Evolutionary conservation across 805 yeast genomes (phyloP), one percentile per base, ranked within the genome.

Genomic region (Candida ascalaphidarum): DNA sequence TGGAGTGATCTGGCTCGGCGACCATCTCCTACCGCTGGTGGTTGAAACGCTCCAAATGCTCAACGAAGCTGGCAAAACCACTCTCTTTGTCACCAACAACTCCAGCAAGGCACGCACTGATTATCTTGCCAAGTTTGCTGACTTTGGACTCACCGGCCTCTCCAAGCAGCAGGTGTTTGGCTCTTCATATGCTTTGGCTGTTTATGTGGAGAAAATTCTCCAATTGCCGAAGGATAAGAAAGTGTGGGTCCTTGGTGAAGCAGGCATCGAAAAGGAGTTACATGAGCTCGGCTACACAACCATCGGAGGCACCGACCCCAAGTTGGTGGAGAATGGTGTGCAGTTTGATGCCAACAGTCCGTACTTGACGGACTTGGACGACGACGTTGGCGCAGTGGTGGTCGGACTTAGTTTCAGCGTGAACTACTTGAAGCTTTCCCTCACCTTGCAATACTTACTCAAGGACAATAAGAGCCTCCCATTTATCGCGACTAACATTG

Each of bases 1-100:
- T 50, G 98, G 98, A 18, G 67, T 92, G 4, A 64, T 92, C 34
- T 92, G 98, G 98, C 58, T 81, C 27, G 97, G 97, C 2, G 76
- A 73, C 36, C 82, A 77, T 39, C 55, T 84, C 14, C 65, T 92
- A 26, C 96, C 96, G 5, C 61, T 71, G 11, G 81, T 84, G 2
- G 67, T 63, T 9, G 96, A 92, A 50, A 81, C 95, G 0, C 53
- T 92, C 23, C 65, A 67, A 7, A 48, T 81, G 23, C 61, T 92
- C 39, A 68, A 68, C 33, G 32, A 50, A 4, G 32, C 38, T 16
- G 71, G 72, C 21, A 92, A 92, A 53, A 72, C 77, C 35, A 64
- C 84, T 29, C 67, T 88, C 24, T 92, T 92, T 58, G 98, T 92
- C 17, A 88, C 98, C 25, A 92, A 92, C 64, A 92, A 92, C 59